These are phyloP conservation scores for Trichoderma cornu-damae DNA, from an alignment of 2,329 filamentous ascomycete species.

Conservation along the genomic window DNA sequence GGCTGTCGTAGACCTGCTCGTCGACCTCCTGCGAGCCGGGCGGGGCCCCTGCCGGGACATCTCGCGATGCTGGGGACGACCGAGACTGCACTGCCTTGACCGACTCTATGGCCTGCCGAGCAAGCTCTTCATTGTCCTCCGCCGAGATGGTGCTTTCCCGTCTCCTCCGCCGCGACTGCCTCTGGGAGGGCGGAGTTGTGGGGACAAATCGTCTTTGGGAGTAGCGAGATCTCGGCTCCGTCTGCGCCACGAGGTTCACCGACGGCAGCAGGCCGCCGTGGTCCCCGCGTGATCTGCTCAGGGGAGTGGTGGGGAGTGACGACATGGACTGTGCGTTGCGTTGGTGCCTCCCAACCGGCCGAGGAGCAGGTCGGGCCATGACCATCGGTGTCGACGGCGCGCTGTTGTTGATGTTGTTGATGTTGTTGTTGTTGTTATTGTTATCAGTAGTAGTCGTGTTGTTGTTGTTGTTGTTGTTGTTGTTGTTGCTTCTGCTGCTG, in stretches of 20 bases:
- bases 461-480: conserved; percentile 30
- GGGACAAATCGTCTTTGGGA: conserved; percentile 38
- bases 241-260: conserved; percentile 56
- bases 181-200: conserved; percentile 40
- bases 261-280: conserved; percentile 55
- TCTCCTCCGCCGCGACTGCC: conserved; percentile 57
- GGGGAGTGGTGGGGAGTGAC: conserved; percentile 74
- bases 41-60: conserved; percentile 28
- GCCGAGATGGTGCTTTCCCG: conserved; percentile 83
- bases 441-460: conserved; percentile 33
- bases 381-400: conserved; percentile 65
- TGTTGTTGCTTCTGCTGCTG: conserved; percentile 50
- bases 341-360: conserved; percentile 57
- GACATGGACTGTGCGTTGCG: conserved; percentile 79
- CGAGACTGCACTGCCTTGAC: conserved; percentile 44
- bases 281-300: conserved; percentile 45
- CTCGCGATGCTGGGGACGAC: conserved; percentile 25
- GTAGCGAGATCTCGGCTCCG: conserved; percentile 49
- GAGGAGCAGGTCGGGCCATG: conserved; percentile 41
- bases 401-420: conserved; percentile 49
- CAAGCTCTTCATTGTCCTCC: conserved; percentile 54
- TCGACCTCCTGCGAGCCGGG: conserved; percentile 29
- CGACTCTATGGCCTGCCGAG: conserved; percentile 49
- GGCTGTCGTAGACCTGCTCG: conserved; percentile 61
- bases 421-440: not conserved